Evolutionary conservation across 805 yeast genomes (phyloP).

Genomic region (Metschnikowia peoriensis): DNA sequence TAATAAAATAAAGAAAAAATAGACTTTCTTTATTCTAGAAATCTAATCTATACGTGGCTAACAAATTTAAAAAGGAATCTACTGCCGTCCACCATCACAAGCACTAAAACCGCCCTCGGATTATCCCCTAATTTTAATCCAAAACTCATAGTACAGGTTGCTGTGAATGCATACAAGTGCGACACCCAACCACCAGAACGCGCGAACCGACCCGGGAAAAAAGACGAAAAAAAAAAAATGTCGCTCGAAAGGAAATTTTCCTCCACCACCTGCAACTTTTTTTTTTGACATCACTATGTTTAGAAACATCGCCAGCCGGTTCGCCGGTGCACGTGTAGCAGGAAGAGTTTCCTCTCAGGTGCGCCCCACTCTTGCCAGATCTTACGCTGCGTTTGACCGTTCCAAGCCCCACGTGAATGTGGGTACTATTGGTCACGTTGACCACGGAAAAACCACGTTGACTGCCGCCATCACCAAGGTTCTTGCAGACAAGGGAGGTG

Average conservation of each 20-base stretch:
- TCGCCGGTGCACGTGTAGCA: slow-evolving; percentile 26
- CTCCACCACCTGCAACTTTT: slow-evolving; percentile 2
- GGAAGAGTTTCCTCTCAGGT: slow-evolving; percentile 22
- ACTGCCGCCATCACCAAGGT: slow-evolving; percentile 99
- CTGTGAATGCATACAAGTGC: slow-evolving; percentile 8
- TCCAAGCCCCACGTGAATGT: slow-evolving; percentile 94
- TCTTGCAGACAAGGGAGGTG: slow-evolving; percentile 84
- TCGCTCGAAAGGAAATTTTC: background rate
- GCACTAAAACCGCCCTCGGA: background rate
- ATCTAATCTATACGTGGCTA: no score
- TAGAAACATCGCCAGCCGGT: slow-evolving; percentile 25
- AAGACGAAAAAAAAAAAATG: background rate
- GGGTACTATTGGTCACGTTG: slow-evolving; percentile 99
- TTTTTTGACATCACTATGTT: slow-evolving; percentile 23
- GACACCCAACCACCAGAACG: background rate
- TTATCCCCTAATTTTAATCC: no score
- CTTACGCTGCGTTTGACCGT: slow-evolving; percentile 81
- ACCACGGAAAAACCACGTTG: slow-evolving; percentile 97
- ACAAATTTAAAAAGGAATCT: no score
- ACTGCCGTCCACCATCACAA: background rate
- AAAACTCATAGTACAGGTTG: background rate
- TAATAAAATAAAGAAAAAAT: no score
- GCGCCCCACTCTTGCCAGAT: slow-evolving; percentile 33
- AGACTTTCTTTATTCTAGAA: no score
- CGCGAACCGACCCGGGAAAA: slow-evolving; percentile 5